Conservation (phyloP, 108 stramenopile genomes). For the Fragilaria radians region DNA sequence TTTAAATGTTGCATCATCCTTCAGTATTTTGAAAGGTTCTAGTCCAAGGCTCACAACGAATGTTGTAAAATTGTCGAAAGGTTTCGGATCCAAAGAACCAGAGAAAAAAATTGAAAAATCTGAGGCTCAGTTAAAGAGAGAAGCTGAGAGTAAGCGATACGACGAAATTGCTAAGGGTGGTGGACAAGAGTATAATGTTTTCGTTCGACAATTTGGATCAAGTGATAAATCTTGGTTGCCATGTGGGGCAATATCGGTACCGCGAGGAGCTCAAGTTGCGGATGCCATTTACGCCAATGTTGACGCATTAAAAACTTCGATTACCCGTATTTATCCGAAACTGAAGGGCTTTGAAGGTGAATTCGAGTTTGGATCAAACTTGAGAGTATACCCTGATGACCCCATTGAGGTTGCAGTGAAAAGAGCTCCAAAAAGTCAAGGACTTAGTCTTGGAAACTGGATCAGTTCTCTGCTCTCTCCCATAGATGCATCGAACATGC, state of each 20-base stretch:
- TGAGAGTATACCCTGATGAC: conserved; percentile 86
- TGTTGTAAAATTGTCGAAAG: no score
- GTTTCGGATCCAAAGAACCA: conserved; percentile 54
- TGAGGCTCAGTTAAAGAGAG: conserved; percentile 56
- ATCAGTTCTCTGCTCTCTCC: conserved; percentile 68
- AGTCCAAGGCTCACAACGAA: no score
- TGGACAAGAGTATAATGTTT: conserved; percentile 83
- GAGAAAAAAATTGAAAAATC: conserved; percentile 39
- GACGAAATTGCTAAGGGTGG: conserved; percentile 71
- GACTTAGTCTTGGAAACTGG: conserved; percentile 78
- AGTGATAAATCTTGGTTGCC: conserved; percentile 78
- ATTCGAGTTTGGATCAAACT: conserved; percentile 85
- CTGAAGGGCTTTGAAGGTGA: conserved; percentile 61
- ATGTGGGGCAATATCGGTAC: conserved; percentile 72
- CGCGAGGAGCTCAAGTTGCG: conserved; percentile 67
- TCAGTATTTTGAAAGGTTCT: no score
- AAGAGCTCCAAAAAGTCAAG: conserved; percentile 16
- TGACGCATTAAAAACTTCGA: conserved; percentile 48
- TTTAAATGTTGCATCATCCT: no score
- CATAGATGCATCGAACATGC: conserved; percentile 53
- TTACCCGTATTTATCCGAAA: conserved; percentile 62
- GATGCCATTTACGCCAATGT: conserved; percentile 81
- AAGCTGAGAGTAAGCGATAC: conserved; percentile 52
- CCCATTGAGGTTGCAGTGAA: conserved; percentile 74
- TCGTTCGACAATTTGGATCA: conserved; percentile 80